Conservation (phyloP, 2,329 filamentous ascomycete species). For the Zymoseptoria pseudotritici region DNA sequence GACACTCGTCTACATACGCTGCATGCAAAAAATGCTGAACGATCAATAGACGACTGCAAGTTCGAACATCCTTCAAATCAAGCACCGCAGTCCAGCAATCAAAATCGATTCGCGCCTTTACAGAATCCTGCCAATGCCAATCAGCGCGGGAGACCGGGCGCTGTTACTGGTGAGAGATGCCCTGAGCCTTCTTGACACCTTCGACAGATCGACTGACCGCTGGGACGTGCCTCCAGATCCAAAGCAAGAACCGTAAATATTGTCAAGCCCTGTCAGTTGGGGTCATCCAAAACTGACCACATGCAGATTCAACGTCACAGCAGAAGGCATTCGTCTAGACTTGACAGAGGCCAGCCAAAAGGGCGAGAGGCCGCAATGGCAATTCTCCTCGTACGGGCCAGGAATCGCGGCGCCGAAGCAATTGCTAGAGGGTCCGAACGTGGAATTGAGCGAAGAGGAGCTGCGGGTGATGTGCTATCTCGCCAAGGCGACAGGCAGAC, state of each 20-base stretch:
- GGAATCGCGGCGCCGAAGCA: slow-evolving; percentile 69
- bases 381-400: slow-evolving; percentile 79
- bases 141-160: slow-evolving; percentile 22
- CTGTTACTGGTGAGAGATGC: slow-evolving; percentile 12
- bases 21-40: slow-evolving; percentile 1
- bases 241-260: not conserved
- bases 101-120: slow-evolving; percentile 54
- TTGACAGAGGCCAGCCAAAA: slow-evolving; percentile 49
- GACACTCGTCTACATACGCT: slow-evolving; percentile 13
- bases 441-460: slow-evolving; percentile 87
- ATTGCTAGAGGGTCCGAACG: slow-evolving; percentile 65
- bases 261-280: not conserved
- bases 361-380: slow-evolving; percentile 70
- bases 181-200: not conserved
- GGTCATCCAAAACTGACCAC: not conserved
- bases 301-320: slow-evolving; percentile 47
- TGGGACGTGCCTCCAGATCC: not conserved
- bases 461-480: slow-evolving; percentile 66
- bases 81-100: slow-evolving; percentile 22
- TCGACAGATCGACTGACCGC: not conserved
- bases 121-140: slow-evolving; percentile 22
- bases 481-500: slow-evolving; percentile 52
- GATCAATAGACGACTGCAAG: slow-evolving; percentile 47
- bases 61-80: slow-evolving; percentile 50
- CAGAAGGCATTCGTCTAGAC: slow-evolving; percentile 46